Evolutionary conservation across 2,329 filamentous ascomycete genomes (phyloP).

Genomic region (Fusarium torreyae): DNA sequence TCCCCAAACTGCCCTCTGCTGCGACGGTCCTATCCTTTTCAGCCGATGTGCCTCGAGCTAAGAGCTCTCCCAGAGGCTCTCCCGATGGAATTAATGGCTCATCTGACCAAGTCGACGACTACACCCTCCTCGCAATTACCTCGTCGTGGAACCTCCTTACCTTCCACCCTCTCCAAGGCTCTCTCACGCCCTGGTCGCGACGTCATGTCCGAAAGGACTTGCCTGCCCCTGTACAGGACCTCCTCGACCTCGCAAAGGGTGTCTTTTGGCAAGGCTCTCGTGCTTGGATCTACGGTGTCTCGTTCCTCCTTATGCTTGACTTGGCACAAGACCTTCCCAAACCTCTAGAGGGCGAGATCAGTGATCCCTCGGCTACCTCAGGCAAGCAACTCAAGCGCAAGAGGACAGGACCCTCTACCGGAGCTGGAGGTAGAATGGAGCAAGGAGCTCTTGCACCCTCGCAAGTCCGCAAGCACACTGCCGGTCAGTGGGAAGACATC

Average conservation of each 20-base stretch:
- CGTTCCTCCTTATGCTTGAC: slow-evolving; percentile 95
- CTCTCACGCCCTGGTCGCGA: slow-evolving; percentile 87
- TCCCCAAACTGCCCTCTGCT: slow-evolving; percentile 77
- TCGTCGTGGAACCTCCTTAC: slow-evolving; percentile 78
- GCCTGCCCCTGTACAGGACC: slow-evolving; percentile 79
- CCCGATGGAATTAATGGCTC: slow-evolving; percentile 47
- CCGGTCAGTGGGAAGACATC: slow-evolving; percentile 59
- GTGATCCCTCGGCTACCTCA: slow-evolving; percentile 33
- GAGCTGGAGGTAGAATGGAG: slow-evolving; percentile 69
- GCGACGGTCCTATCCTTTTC: slow-evolving; percentile 80
- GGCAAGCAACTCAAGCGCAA: slow-evolving; percentile 66
- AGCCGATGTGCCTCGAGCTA: slow-evolving; percentile 59
- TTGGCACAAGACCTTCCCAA: slow-evolving; percentile 77
- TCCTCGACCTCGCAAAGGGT: slow-evolving; percentile 86
- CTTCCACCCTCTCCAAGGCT: slow-evolving; percentile 83
- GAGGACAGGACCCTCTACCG: slow-evolving; percentile 63
- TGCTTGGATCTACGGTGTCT: slow-evolving; percentile 88
- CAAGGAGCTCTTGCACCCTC: slow-evolving; percentile 62
- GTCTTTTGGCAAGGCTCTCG: slow-evolving; percentile 85
- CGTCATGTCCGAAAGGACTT: slow-evolving; percentile 83
- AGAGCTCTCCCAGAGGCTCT: slow-evolving; percentile 48
- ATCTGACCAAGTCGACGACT: slow-evolving; percentile 58
- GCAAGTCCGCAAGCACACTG: slow-evolving; percentile 58
- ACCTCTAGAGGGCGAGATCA: slow-evolving; percentile 52
- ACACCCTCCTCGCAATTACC: slow-evolving; percentile 68